Evolutionary conservation across 768 basidiomycete species (phyloP), one percentile per base, ranked within the genome.

Genomic region (Pleurotus djamor): DNA sequence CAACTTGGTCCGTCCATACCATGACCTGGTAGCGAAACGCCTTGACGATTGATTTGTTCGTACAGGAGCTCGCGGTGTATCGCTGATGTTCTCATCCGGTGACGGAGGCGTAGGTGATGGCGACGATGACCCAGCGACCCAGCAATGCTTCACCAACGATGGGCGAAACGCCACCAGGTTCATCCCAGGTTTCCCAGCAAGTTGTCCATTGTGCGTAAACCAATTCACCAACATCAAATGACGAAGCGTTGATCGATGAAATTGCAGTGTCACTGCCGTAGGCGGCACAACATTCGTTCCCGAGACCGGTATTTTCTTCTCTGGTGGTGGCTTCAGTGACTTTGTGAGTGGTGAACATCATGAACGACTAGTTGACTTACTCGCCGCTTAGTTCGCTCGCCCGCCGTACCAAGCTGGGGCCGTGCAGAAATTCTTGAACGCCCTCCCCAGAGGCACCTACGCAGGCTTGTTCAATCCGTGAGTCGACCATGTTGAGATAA

Each of bases 251-350:
- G 21, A 28, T 28, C 21, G 3, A 28, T 17, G 36, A 14, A 9
- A n/a, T n/a, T 9, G 9, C 50, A 91, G 89, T 61, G 86, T 90
- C 16, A 92, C 90, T 3, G 61, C 86, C 2, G 89, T 92, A 2
- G 90, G 90, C 5, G 90, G 83, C 10, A 91, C 89, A 10, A 43
- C 36, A 5, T 69, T 68, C 17, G 71, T 88, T 50, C 88, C 87
- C 0, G 89, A 92, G 67, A 76, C 76, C 8, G 84, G 83, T 0
- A 81, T 79, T 0, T 67, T 54, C 63, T 87, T 89, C 74, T 89
- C 87, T 8, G 87, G 88, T 1, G 89, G 90, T 43, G 89, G 89
- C 2, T 92, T 91, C 74, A 89, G 87, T 67, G 76, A 87, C 62
- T 82, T 83, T 55, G 87, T 88, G 2, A 43, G 45, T 41, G 38